A percentile compares a stretch with the other conserved stretches of the same genome.
These are phyloP conservation scores for Globisporangium cystogenes DNA, from an alignment of 352 stramenopile species.

Conservation along the genomic window DNA sequence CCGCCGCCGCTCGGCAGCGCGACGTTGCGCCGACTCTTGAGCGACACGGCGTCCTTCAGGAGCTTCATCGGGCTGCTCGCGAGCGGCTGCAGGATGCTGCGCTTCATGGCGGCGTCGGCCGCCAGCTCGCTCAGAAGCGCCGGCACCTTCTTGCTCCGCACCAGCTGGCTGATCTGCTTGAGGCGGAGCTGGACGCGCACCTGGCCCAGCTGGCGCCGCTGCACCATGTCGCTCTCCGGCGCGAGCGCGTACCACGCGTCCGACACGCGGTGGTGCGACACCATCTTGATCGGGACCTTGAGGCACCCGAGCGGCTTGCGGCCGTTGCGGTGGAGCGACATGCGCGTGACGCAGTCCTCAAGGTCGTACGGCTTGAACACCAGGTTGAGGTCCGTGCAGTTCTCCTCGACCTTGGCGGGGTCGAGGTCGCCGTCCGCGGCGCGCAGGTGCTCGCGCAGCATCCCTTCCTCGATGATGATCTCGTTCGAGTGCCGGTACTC, in stretches of 20 bases:
- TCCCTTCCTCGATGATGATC: conserved; percentile 49
- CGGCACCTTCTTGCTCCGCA: conserved; percentile 31
- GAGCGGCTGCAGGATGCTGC: background rate
- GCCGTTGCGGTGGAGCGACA: conserved; percentile 33
- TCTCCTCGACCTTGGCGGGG: conserved; percentile 42
- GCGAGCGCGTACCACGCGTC: conserved; percentile 63
- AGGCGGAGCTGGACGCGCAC: conserved; percentile 50
- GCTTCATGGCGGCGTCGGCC: conserved; percentile 13
- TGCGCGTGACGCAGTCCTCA: conserved; percentile 59
- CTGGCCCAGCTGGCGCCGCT: conserved; percentile 52
- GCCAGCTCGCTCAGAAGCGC: conserved; percentile 27
- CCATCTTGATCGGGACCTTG: conserved; percentile 58
- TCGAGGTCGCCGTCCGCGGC: conserved; percentile 55
- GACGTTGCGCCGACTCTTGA: conserved; percentile 3
- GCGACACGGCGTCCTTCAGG: conserved; percentile 10
- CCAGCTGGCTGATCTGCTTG: conserved; percentile 20
- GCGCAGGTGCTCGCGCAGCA: conserved; percentile 54
- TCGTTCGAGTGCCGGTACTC: conserved; percentile 59
- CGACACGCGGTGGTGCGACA: conserved; percentile 49
- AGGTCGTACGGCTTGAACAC: conserved; percentile 55
- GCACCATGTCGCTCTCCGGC: conserved; percentile 60
- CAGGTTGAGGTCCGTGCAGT: conserved; percentile 58
- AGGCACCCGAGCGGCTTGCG: conserved; percentile 52
- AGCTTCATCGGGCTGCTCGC: conserved; percentile 7
- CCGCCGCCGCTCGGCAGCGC: conserved; percentile 6